Evolutionary conservation across 768 basidiomycete species (phyloP).

Genomic region (Pseudohyphozyma bogoriensis): DNA sequence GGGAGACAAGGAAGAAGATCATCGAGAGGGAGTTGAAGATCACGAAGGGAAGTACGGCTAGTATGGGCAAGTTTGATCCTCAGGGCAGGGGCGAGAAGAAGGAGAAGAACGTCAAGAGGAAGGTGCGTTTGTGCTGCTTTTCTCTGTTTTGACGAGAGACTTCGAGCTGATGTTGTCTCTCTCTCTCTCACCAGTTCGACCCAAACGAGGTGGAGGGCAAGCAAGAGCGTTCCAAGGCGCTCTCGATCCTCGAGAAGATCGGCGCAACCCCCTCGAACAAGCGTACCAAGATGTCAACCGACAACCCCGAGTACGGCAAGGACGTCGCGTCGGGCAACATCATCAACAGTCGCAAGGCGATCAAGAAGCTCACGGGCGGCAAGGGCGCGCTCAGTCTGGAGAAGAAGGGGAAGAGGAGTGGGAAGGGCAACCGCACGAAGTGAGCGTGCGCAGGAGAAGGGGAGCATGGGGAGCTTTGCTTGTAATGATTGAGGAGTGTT

Average conservation of each 20-base stretch:
- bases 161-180: not conserved
- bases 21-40: slow-evolving; percentile 67
- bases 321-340: slow-evolving; percentile 42
- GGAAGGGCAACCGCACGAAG: slow-evolving; percentile 4
- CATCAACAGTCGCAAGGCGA: slow-evolving; percentile 80
- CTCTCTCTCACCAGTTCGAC: slow-evolving; percentile 54
- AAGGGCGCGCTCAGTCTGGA: slow-evolving; percentile 18
- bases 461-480: not conserved
- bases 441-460: not conserved
- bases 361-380: slow-evolving; percentile 38
- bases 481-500: not conserved
- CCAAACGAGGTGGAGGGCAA: slow-evolving; percentile 58
- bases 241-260: slow-evolving; percentile 66
- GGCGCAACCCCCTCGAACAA: slow-evolving; percentile 54
- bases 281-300: slow-evolving; percentile 43
- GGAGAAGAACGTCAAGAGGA: slow-evolving; percentile 74
- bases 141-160: not conserved
- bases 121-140: slow-evolving; percentile 47
- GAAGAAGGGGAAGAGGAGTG: slow-evolving; percentile 18
- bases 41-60: slow-evolving; percentile 75
- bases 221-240: slow-evolving; percentile 60
- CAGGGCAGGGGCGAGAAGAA: slow-evolving; percentile 86
- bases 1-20: slow-evolving; percentile 54
- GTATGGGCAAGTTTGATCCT: slow-evolving; percentile 85
- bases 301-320: slow-evolving; percentile 41